Conservation (phyloP, 495 filamentous ascomycete genomes). For the Talaromyces thailandensis region DNA sequence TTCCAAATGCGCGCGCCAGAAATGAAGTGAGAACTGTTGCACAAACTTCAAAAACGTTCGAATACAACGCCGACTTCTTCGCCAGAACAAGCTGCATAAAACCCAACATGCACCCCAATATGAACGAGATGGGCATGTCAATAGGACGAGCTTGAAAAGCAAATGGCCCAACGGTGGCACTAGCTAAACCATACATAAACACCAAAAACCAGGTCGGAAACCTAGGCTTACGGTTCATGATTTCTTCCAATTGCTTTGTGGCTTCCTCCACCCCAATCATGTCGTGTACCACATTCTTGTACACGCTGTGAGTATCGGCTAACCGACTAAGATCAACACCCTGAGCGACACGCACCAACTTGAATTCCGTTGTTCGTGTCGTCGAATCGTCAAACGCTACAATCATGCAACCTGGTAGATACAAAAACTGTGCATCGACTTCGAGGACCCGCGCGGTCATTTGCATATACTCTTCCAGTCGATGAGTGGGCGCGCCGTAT, state of each 20-base stretch:
- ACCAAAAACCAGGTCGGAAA: conserved; percentile 61
- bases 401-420: conserved; percentile 89
- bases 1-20: conserved; percentile 73
- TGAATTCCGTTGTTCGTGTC: conserved; percentile 84
- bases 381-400: conserved; percentile 81
- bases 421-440: conserved; percentile 81
- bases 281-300: conserved; percentile 90
- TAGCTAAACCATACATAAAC: conserved; percentile 71
- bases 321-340: conserved; percentile 77
- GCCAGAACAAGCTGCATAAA: conserved; percentile 69
- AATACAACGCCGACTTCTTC: conserved; percentile 61
- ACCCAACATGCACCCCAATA: conserved; percentile 75
- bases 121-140: conserved; percentile 76
- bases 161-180: conserved; percentile 69
- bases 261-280: conserved; percentile 70
- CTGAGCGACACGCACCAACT: conserved; percentile 64
- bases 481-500: conserved; percentile 66
- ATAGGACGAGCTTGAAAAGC: conserved; percentile 75
- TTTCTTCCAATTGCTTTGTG: conserved; percentile 51
- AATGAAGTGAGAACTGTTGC: conserved; percentile 77
- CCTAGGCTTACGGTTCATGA: conserved; percentile 42
- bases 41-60: conserved; percentile 82
- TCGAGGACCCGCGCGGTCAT: conserved; percentile 81
- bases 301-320: conserved; percentile 73
- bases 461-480: conserved; percentile 73